Base-by-base conservation (phyloP, 2,329 filamentous ascomycete species). In the Pseudogymnoascus sp. region DNA sequence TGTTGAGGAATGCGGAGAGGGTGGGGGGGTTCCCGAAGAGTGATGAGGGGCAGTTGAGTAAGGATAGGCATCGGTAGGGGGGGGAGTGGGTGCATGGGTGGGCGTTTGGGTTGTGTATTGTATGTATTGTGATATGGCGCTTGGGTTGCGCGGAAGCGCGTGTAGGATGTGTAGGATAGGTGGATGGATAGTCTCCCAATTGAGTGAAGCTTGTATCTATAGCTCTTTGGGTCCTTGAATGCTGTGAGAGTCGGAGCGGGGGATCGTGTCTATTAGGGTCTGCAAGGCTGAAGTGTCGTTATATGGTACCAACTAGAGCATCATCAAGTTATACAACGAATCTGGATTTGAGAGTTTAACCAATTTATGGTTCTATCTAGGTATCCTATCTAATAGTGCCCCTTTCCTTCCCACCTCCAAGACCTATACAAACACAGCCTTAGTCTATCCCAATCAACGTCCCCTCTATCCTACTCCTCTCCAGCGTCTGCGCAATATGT, bases 1-100 rank as follows among this genome's bases (percentile, higher is more conserved):
- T 84, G 72, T 78, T 83, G 75, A 81, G 78, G 77, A 72, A 74
- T 65, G 80, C 75, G 36, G 85, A 88, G 77, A 77, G 83, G 67
- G 76, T 87, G 37, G 84, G 83, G 6, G 84, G 84, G 8, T 78
- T 81, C 69, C 76, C 79, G 54, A 78, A 77, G 68, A 67, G 66
- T 45, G 72, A 75, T 66, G 71, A 73, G 10, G 71, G 66, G 4
- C 68, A 70, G 62, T 57, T 71, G 63, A 75, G 73, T 63, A 75
- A 74, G 65, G 73, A 75, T 61, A 67, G 73, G 34, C 73, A 75
- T 68, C 68, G 72, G 62, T 75, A 62, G 23, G 21, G 10, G 19
- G 37, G 25, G 13, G 21, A 2, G 43, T 1, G 48, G 2, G 48
- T 28, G 48, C 48, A 54, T 54, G 23, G 48, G 10, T 16, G 48